Evolutionary conservation across 2,329 filamentous ascomycete genomes (phyloP).

Genomic region (Aspergillus ruber): DNA sequence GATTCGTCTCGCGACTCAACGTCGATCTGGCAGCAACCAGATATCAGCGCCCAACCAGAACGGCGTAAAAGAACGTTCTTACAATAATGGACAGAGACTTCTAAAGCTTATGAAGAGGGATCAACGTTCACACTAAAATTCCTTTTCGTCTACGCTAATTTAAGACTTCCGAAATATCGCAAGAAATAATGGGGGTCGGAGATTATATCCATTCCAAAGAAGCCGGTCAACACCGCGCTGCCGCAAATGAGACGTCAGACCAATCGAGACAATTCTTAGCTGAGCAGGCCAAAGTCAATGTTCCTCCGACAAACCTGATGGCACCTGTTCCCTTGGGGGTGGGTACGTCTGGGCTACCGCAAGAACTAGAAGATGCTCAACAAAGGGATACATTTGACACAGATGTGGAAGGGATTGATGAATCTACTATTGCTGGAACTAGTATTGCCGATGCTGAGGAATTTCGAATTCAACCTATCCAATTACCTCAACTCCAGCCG

Average conservation of each 20-base stretch:
- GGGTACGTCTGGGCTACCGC: slow-evolving; percentile 12
- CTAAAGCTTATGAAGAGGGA: not conserved
- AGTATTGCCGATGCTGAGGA: slow-evolving; percentile 34
- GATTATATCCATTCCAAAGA: slow-evolving; percentile 38
- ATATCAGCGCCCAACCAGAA: not conserved
- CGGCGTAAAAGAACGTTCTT: not conserved
- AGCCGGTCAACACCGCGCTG: slow-evolving; percentile 23
- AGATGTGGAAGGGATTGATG: slow-evolving; percentile 38
- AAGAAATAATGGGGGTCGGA: slow-evolving; percentile 32
- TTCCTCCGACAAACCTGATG: slow-evolving; percentile 23
- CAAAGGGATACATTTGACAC: slow-evolving; percentile 36
- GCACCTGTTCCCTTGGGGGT: slow-evolving; percentile 11
- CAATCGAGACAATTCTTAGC: slow-evolving; percentile 27
- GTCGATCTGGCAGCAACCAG: not conserved
- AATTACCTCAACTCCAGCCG: not conserved
- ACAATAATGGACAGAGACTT: not conserved
- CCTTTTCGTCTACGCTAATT: not conserved
- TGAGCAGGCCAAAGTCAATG: slow-evolving; percentile 29
- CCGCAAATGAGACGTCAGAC: slow-evolving; percentile 14
- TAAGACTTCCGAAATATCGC: slow-evolving; percentile 2
- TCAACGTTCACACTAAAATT: not conserved
- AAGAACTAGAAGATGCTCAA: slow-evolving; percentile 8
- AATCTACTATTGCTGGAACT: slow-evolving; percentile 35
- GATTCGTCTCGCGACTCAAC: not conserved
- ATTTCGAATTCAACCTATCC: slow-evolving; percentile 5